These are phyloP conservation scores for Trichoderma sp. DNA, from an alignment of 2,329 filamentous ascomycete genomes.

Conservation along the genomic window DNA sequence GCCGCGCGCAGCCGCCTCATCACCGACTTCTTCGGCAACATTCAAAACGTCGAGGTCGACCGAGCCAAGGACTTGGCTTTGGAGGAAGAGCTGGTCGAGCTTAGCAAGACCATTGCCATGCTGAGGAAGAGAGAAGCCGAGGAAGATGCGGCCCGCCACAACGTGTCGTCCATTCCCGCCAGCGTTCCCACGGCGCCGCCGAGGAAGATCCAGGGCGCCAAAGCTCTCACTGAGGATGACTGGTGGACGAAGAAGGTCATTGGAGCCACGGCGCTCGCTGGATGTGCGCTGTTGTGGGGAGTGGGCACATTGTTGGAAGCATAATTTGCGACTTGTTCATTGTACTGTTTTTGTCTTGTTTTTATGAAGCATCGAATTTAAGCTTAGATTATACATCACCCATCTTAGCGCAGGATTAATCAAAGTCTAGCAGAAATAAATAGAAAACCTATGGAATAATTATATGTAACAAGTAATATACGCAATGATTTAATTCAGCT, in stretches of 20 bases:
- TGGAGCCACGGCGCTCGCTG: slow-evolving; percentile 60
- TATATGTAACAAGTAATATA: background rate
- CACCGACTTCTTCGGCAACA: slow-evolving; percentile 97
- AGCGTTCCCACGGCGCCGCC: slow-evolving; percentile 29
- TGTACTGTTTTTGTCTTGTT: background rate
- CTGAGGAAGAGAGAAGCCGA: slow-evolving; percentile 49
- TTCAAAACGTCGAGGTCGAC: slow-evolving; percentile 93
- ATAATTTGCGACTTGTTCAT: slow-evolving; percentile 1
- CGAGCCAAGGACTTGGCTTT: slow-evolving; percentile 54
- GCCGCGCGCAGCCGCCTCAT: slow-evolving; percentile 76
- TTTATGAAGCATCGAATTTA: background rate
- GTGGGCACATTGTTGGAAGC: slow-evolving; percentile 52
- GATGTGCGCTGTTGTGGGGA: slow-evolving; percentile 59
- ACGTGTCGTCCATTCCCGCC: slow-evolving; percentile 29
- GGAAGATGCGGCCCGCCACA: slow-evolving; percentile 35
- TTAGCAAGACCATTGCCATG: slow-evolving; percentile 64
- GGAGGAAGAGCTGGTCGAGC: slow-evolving; percentile 72
- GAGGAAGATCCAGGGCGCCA: slow-evolving; percentile 41
- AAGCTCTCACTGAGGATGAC: slow-evolving; percentile 61
- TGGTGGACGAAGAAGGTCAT: slow-evolving; percentile 66
- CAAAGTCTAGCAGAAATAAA: background rate
- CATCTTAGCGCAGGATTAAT: background rate
- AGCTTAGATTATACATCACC: background rate
- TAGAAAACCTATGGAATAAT: background rate
- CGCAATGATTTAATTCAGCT: background rate